Base-by-base conservation (phyloP, 306 rosid species). In the Rosa persica region DNA sequence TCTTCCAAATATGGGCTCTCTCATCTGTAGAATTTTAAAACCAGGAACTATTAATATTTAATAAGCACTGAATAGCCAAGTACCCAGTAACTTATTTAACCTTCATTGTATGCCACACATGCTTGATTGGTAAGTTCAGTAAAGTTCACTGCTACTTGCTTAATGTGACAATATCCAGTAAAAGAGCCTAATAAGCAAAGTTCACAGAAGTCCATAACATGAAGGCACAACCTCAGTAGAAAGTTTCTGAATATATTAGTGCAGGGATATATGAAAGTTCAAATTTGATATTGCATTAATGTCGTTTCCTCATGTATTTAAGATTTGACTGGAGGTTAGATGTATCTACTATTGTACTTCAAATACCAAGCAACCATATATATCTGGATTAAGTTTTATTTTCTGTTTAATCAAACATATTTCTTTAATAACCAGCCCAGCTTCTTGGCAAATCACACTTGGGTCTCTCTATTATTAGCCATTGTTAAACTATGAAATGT, bases 1-100 rank as follows among this genome's bases (percentile, higher is more conserved):
- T 88, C 85, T 90, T 78, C 96, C 96, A 79, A 92, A 79, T 51
- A 90, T 75, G 30, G 93, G 92, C 82, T 94, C 92, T 72, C 70
- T 77, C 65, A 69, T 78, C 98, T 94, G 89, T 43, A 49, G 61
- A 72, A 61, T 70, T 66, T 73, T 76, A 75, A 77, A 76, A 62
- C 40, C 12, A 34, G 62, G 70, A 83, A 61, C 30, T 54, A 65
- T 82, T 67, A 83, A 80, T 78, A 46, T 69, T 68, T 46, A 77
- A 77, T 54, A 34, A 34, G 40, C 22, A 80, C n/a, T 0, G 70
- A 57, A 88, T 83, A 84, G 43, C 30, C 1, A 15, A 62, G 58
- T 81, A 48, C 65, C 39, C 1, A 8, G 40, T 36, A 38, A 15
- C 30, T 51, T 6, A 22, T 4, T 20, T 6, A 23, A 30, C 40